Conservation (phyloP, 2,329 filamentous ascomycete genomes). For the Amphichorda felina region DNA sequence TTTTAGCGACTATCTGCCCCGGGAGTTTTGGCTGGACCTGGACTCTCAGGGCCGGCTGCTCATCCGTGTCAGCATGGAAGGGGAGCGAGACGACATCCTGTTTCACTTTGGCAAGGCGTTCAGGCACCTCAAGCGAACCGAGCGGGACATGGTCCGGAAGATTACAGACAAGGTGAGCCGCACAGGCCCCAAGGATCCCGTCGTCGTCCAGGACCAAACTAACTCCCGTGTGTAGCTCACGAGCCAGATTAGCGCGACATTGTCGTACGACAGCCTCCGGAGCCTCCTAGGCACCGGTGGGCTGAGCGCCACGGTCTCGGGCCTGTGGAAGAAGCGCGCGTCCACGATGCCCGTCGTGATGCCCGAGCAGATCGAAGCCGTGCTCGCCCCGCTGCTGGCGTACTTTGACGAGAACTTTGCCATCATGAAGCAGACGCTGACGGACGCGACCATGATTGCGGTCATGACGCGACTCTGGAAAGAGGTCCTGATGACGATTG, state of each 20-base stretch:
- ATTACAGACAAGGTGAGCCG: conserved; percentile 83
- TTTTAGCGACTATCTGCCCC: conserved; percentile 89
- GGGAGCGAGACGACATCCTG: conserved; percentile 93
- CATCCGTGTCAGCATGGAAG: conserved; percentile 94
- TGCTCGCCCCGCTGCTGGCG: conserved; percentile 71
- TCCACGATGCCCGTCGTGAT: conserved; percentile 48
- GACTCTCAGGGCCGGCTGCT: conserved; percentile 88
- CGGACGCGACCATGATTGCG: conserved; percentile 90
- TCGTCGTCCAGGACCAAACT: conserved; percentile 1
- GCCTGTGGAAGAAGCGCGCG: conserved; percentile 49
- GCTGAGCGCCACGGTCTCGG: conserved; percentile 61
- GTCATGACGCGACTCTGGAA: conserved; percentile 99
- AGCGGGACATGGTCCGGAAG: conserved; percentile 95
- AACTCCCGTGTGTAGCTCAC: conserved; percentile 50
- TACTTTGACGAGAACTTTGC: conserved; percentile 99
- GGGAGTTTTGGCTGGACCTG: conserved; percentile 95
- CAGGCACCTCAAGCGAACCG: conserved; percentile 84
- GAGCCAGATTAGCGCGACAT: conserved; percentile 79
- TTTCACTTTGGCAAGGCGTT: conserved; percentile 99
- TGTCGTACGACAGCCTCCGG: conserved; percentile 73
- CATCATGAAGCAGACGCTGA: conserved; percentile 96
- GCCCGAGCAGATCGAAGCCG: conserved; percentile 64
- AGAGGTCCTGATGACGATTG: conserved; percentile 85
- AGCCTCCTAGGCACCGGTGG: conserved; percentile 60
- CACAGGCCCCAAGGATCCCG: no score